Evolutionary conservation across 2,329 filamentous ascomycete species (phyloP), one percentile per base, ranked within the genome.

Genomic region (Aureobasidium sp.): DNA sequence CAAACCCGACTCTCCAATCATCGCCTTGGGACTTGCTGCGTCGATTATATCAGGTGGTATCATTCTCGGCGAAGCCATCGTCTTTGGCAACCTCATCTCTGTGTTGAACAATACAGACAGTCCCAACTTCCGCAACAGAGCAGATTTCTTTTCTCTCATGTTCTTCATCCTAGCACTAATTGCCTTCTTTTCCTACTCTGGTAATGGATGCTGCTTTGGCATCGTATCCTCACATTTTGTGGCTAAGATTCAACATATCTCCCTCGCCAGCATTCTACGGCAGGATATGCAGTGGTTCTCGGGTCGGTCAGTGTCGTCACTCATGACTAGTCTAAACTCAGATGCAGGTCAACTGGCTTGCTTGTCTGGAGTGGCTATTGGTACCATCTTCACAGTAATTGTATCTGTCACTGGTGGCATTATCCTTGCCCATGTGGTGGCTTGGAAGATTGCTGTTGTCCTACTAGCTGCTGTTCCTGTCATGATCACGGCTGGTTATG

Each of bases 21-120:
- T 79, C 27, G 59, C 66, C 4, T 47, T 78, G 6, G 79, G 78
- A 5, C 67, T 81, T 4, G 45, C 74, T 44, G 75, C 76, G 7
- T 80, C 79, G 0, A 71, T 79, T 14, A 64, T 78, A 37, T 79
- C 77, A 21, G 80, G 72, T 13, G 75, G 72, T 4, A 73, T 81
- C 37, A 77, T 87, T 42, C 80, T 88, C 30, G 85, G 85, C 16
- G 80, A 85, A 64, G 83, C 82, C 30, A 73, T 85, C 30, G 80
- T 82, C 34, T 83, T 83, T 64, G 81, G 81, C 21, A 75, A 81
- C 63, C 76, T 81, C 2, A 76, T 83, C 48, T 70, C 76, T 34
- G 73, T 77, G 3, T 69, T 83, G 30, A 86, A 81, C 67, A 82
- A 65, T 25, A 45, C 64, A 10, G 37, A 62, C 5, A 63, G 47